phyloP scores from a whole-genome alignment of 2,329 filamentous ascomycete genomes.

The Alternaria sp. region DNA sequence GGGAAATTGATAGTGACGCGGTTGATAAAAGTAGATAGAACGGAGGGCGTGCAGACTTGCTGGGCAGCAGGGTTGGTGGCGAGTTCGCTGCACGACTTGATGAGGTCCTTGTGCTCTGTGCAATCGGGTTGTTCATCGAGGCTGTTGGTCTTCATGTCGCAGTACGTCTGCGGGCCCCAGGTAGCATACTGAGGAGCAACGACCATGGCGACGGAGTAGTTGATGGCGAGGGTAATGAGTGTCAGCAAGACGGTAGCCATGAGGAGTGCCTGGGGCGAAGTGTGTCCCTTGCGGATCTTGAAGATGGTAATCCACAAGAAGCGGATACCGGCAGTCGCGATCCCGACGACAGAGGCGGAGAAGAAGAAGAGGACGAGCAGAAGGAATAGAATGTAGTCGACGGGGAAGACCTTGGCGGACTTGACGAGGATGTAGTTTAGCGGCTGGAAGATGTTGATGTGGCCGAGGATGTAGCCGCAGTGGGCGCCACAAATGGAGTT shows the following conservation, averaged over 20 bases:
- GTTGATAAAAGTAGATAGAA: conserved; percentile 93
- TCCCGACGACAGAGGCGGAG: conserved; percentile 83
- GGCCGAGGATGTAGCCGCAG: conserved; percentile 90
- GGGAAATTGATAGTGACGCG: conserved; percentile 93
- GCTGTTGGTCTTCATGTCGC: conserved; percentile 72
- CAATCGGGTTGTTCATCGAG: conserved; percentile 79
- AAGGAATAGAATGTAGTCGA: conserved; percentile 91
- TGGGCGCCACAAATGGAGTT: conserved; percentile 91
- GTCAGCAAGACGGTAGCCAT: conserved; percentile 91
- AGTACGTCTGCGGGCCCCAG: conserved; percentile 94
- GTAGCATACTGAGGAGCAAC: conserved; percentile 96
- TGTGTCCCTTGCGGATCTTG: conserved; percentile 87
- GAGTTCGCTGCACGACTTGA: conserved; percentile 84
- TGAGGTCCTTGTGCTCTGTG: conserved; percentile 71
- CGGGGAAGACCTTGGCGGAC: conserved; percentile 83
- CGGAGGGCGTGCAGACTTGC: conserved; percentile 87
- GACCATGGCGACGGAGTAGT: conserved; percentile 91
- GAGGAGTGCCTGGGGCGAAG: conserved; percentile 88
- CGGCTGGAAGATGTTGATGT: conserved; percentile 93
- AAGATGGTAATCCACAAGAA: conserved; percentile 97
- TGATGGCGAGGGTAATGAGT: conserved; percentile 87
- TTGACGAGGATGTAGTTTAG: conserved; percentile 89
- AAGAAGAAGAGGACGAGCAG: conserved; percentile 88
- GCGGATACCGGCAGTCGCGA: conserved; percentile 88
- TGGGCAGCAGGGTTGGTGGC: conserved; percentile 75